Evolutionary conservation across 2,329 filamentous ascomycete species (phyloP).

Genomic region (Claviceps sp.): DNA sequence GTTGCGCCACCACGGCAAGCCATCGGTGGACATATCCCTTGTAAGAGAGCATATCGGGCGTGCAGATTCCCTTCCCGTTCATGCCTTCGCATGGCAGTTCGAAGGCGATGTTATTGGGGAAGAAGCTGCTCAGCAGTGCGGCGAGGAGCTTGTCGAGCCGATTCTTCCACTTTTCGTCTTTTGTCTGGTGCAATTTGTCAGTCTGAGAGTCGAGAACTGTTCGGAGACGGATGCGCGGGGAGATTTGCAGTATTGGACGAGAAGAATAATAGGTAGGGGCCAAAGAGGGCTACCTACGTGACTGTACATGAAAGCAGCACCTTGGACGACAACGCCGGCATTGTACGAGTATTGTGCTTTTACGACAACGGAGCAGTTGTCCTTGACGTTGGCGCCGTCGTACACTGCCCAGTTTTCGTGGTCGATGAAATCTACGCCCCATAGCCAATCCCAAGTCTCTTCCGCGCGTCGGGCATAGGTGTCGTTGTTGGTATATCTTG

Average conservation of each 20-base stretch:
- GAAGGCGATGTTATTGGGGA: slow-evolving; percentile 43
- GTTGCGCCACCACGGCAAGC: slow-evolving; percentile 35
- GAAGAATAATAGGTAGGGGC: background rate
- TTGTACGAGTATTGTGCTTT: slow-evolving; percentile 55
- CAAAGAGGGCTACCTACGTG: slow-evolving; percentile 24
- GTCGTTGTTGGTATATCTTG: slow-evolving; percentile 52
- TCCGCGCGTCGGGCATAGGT: slow-evolving; percentile 51
- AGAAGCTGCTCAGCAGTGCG: slow-evolving; percentile 34
- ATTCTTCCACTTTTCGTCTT: slow-evolving; percentile 11
- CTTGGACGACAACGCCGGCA: slow-evolving; percentile 46
- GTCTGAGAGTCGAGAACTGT: slow-evolving; percentile 6
- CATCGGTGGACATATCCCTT: slow-evolving; percentile 34
- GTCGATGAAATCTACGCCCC: slow-evolving; percentile 38
- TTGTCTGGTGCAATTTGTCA: slow-evolving; percentile 23
- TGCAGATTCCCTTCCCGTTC: slow-evolving; percentile 37
- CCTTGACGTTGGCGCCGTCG: slow-evolving; percentile 44
- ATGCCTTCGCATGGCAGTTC: slow-evolving; percentile 52
- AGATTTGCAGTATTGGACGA: too few relatives aligned
- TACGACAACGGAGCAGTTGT: slow-evolving; percentile 47
- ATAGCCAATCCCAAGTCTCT: slow-evolving; percentile 45
- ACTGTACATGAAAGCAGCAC: slow-evolving; percentile 57
- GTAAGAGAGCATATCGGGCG: slow-evolving; percentile 35
- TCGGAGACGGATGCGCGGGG: background rate
- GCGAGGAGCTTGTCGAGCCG: slow-evolving; percentile 39
- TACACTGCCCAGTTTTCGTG: slow-evolving; percentile 46